Evolutionary conservation across 75 land plant species (phyloP), one percentile per base, ranked within the genome.

Genomic region (Chamaecyparis obtusa): DNA sequence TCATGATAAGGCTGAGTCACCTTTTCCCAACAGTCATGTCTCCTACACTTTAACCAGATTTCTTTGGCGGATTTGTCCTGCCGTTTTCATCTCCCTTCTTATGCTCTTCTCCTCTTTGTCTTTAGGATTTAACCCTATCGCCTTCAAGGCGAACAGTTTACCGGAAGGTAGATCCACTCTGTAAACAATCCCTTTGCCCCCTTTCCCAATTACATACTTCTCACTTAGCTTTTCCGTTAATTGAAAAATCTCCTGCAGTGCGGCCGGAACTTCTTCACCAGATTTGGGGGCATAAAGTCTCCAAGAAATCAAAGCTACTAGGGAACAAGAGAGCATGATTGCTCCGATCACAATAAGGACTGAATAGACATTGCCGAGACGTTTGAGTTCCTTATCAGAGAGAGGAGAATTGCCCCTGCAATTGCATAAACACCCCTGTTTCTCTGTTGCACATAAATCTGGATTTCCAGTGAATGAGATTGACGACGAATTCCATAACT

Each of bases 181-280:
- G 88, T 94, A 96, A 80, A 96, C 94, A 15, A 88, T 87, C 55
- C 97, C 97, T 85, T 88, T 90, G 0, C 93, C 94, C 56, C 96
- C 96, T 85, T 89, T 93, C 8, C 97, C 94, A 44, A 96, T 85
- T 16, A 89, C 86, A 67, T 87, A 89, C 80, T 86, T 76, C 11
- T 88, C 92, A 71, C 88, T 85, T 13, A 95, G 84, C 46, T 88
- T 89, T 75, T 90, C 91, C 0, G 96, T 95, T 33, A 90, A 91
- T 86, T 93, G 89, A 78, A 95, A 87, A 15, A 95, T 85, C 81
- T 90, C 32, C n/a, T 87, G 72, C 83, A 92, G 90, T 51, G 88
- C 27, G 72, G 80, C 87, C 39, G 94, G 79, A 32, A 91, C 39
- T 2, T 91, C 93, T 55, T 92, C 93, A 69, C 94, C 98, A 87